Base-by-base conservation (phyloP, 2,329 filamentous ascomycete species). In the Fusarium setosum region DNA sequence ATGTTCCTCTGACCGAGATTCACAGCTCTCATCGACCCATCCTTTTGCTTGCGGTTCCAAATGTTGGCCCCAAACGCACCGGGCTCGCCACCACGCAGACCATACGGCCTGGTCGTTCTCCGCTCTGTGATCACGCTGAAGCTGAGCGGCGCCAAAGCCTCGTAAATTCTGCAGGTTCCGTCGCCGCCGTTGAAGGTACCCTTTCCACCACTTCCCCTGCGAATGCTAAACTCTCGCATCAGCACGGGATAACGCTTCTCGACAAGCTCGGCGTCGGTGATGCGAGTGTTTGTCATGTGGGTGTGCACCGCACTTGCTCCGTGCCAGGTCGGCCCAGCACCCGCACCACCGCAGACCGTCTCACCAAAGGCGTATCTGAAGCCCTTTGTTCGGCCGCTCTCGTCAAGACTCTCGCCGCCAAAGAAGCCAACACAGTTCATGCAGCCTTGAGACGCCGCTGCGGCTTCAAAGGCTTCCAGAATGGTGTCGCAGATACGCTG, bases 401-500 rank as follows among this genome's bases (percentile, higher is more conserved):
- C 50, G 21, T 45, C 47, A 35, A 68, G 52, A 10, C 54, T 42
- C 38, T 73, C 75, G 42, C 88, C 88, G 72, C 92, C 92, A 52
- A 91, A 91, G 71, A 94, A 93, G 0, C 91, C 93, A 6, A 94
- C 81, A 72, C 93, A 93, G 77, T 94, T 94, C 74, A 88, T 90
- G 75, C 91, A 90, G 15, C 92, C 92, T 70, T 94, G 92, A 2
- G 84, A 88, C 4, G 91, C 92, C 2, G 91, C 90, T 63, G 89
- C 92, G 3, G 90, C 91, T 45, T 84, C 82, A 82, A 93, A 93
- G 1, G 90, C 90, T 69, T 90, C 90, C 59, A 94, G 83, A 3
- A 94, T 89, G 8, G 92, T 90, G 69, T 94, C 91, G 15, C 70
- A 69, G 17, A 77, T 66, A 1, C 74, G 70, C 56, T 77, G 74